Base-by-base conservation (phyloP, 2,329 filamentous ascomycete genomes). In the Sclerotiophoma versabilis region DNA sequence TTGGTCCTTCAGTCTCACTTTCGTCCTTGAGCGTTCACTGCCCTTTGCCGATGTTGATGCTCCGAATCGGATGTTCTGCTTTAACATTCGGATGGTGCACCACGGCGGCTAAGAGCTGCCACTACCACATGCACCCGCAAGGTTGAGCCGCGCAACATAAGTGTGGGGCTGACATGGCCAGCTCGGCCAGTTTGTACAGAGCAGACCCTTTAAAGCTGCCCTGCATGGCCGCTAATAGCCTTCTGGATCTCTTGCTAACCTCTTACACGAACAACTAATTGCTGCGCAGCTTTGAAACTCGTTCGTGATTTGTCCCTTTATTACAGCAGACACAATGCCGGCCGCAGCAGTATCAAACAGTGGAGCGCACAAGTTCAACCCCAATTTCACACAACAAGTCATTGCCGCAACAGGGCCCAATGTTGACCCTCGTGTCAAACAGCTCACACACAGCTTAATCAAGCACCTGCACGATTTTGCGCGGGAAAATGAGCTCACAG, bases 391-490 rank as follows among this genome's bases (percentile, higher is more conserved):
- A 48, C 77, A 86, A 65, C 83, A 87, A 73, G 88, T 92, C 74
- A 81, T 92, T 71, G 83, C 90, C 60, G 82, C 87, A 62, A 92
- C 91, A 79, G 86, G 87, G 39, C 86, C 88, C 60, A 86, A 90
- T 65, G 86, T 86, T 12, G 78, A 82, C 36, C 84, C 88, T 49
- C 82, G 90, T 52, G 82, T 87, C 64, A 82, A 87, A 54, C 79
- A 85, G 63, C 80, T 92, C 63, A 78, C 92, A 58, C 75, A 80
- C 49, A 80, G 84, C 26, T 76, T 92, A 63, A 86, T 92, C 73
- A 80, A 79, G 49, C 89, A 92, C 77, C 80, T 93, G 50, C 90
- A 93, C 79, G 88, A 92, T 75, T 92, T 92, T 73, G 83, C 86
- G 54, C 84, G 89, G 52, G 90, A 92, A 68, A 85, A 90, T 66